These are phyloP conservation scores for Apocynum venetum DNA, from an alignment of 257 asterid species.

Conservation along the genomic window DNA sequence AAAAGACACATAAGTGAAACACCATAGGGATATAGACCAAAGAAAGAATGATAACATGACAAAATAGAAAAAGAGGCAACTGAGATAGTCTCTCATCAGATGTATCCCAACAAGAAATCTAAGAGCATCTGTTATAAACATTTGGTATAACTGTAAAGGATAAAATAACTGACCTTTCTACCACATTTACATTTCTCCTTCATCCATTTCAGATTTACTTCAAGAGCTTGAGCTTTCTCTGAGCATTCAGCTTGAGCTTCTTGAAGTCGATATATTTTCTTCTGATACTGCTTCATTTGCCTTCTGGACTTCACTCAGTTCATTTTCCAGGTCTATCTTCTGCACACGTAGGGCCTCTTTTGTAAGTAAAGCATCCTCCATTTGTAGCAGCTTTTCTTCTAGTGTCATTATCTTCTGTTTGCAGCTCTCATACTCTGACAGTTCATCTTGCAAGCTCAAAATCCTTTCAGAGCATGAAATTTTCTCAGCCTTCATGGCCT, in stretches of 20 bases:
- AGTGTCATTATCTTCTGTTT: constrained; percentile 33
- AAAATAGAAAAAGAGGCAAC: not conserved
- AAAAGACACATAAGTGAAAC: not conserved
- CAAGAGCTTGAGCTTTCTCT: constrained; percentile 54
- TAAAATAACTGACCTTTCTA: constrained; percentile 40
- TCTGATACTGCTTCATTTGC: constrained; percentile 45
- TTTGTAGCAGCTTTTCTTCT: constrained; percentile 49
- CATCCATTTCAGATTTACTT: constrained; percentile 41
- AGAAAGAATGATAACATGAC: not conserved
- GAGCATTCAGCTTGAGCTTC: constrained; percentile 51
- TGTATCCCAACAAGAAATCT: not conserved
- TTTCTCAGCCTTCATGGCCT: constrained; percentile 53
- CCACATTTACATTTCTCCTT: constrained; percentile 28
- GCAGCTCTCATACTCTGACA: constrained; percentile 57
- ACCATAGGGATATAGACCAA: not conserved
- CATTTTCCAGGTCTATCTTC: constrained; percentile 40
- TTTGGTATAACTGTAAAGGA: not conserved
- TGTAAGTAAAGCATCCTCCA: constrained; percentile 46
- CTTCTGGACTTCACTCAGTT: constrained; percentile 42
- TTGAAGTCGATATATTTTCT: constrained; percentile 52
- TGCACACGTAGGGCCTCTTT: constrained; percentile 37
- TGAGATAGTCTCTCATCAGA: not conserved
- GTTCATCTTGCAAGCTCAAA: constrained; percentile 30
- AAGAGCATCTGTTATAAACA: not conserved
- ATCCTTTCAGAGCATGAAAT: constrained; percentile 33